These are phyloP conservation scores for Penicillium macrosclerotiorum DNA, from an alignment of 495 filamentous ascomycete species.

Conservation along the genomic window DNA sequence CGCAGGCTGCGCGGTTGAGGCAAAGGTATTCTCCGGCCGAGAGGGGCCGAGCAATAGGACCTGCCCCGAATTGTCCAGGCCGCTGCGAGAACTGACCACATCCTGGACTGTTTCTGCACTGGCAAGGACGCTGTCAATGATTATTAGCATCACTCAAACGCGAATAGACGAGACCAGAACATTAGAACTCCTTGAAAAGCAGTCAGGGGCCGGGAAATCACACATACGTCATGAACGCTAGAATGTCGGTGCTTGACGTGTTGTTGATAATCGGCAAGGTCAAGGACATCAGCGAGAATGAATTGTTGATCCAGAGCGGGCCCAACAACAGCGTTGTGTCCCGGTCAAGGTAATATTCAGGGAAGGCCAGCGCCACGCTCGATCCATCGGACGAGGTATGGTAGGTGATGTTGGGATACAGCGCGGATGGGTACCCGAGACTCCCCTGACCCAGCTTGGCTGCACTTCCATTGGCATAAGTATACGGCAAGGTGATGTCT, in stretches of 20 bases:
- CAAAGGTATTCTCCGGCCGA: slow-evolving; percentile 63
- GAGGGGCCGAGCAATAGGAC: slow-evolving; percentile 66
- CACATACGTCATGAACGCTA: slow-evolving; percentile 63
- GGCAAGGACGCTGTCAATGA: slow-evolving; percentile 58
- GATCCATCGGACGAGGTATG: slow-evolving; percentile 29
- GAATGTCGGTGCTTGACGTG: slow-evolving; percentile 51
- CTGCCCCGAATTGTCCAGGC: slow-evolving; percentile 63
- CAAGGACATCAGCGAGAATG: slow-evolving; percentile 74
- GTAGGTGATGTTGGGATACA: slow-evolving; percentile 78
- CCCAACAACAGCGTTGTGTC: slow-evolving; percentile 61
- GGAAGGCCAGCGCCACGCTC: slow-evolving; percentile 34
- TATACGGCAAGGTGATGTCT: slow-evolving; percentile 56
- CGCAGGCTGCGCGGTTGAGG: slow-evolving; percentile 22
- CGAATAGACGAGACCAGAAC: background rate
- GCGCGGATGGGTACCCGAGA: slow-evolving; percentile 60
- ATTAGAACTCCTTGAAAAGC: too few species aligned
- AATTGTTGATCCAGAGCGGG: slow-evolving; percentile 63
- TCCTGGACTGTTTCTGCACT: slow-evolving; percentile 57
- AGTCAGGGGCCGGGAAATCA: background rate
- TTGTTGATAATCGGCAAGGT: slow-evolving; percentile 72
- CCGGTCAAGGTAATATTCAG: slow-evolving; percentile 48
- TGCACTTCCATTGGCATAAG: slow-evolving; percentile 51
- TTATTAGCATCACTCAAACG: background rate
- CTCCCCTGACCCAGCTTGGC: slow-evolving; percentile 57
- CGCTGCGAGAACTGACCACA: slow-evolving; percentile 60